Percentiles rank a stretch among this genome's conserved stretches.
Conservation (phyloP, 2,329 filamentous ascomycete genomes). For the Talaromyces pinophilus region DNA sequence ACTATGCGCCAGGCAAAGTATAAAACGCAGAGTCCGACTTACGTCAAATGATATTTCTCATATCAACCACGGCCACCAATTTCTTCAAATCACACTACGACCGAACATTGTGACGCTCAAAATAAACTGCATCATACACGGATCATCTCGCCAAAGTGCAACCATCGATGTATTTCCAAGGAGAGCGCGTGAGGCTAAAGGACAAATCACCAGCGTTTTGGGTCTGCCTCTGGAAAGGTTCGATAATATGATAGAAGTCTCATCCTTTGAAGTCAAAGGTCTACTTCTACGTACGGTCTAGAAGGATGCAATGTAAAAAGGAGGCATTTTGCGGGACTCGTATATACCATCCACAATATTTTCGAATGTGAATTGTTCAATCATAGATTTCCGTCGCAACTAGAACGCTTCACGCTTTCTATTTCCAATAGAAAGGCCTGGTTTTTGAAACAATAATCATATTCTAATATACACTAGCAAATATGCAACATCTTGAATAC, state of each 20-base stretch:
- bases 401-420: neutral
- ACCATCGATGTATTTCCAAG: neutral
- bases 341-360: neutral
- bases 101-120: neutral
- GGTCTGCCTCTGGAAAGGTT: neutral
- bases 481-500: conserved; percentile 16
- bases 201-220: too few species aligned
- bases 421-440: neutral
- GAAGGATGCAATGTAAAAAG: neutral
- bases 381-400: neutral
- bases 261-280: neutral
- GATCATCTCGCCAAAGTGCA: neutral
- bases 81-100: neutral
- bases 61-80: neutral
- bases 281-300: neutral
- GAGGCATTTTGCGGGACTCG: neutral
- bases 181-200: neutral
- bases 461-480: conserved; percentile 32
- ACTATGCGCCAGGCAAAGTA: neutral
- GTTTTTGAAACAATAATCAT: conserved; percentile 13
- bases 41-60: neutral
- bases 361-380: neutral
- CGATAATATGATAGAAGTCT: neutral
- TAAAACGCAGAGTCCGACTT: neutral
- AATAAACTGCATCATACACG: neutral